Conservation (phyloP, 345 rosid genomes). For the Dipteronia sinensis region DNA sequence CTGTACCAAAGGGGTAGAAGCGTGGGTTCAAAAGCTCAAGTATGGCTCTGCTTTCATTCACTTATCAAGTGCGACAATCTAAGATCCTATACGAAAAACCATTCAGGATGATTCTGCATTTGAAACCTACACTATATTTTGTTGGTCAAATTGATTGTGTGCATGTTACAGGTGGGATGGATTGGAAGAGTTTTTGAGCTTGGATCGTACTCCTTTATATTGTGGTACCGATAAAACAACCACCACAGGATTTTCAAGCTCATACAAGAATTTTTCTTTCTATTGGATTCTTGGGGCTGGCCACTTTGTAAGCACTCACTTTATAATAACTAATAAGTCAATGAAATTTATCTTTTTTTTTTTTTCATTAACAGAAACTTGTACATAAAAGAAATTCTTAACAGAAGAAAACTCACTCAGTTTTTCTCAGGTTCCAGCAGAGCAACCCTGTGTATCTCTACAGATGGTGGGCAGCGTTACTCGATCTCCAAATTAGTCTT, state of each 20-base stretch:
- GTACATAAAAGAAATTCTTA: too few species aligned
- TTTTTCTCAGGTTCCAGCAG: slow-evolving; percentile 39
- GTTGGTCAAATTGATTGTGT: not conserved
- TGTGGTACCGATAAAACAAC: slow-evolving; percentile 26
- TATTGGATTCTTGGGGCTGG: slow-evolving; percentile 52
- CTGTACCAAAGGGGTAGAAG: slow-evolving; percentile 48
- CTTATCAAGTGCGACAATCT: too few species aligned
- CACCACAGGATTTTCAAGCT: slow-evolving; percentile 33
- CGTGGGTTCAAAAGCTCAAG: slow-evolving; percentile 49
- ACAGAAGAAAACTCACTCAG: not conserved
- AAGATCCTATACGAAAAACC: too few species aligned
- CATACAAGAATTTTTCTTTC: slow-evolving; percentile 36
- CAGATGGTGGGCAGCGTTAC: slow-evolving; percentile 44
- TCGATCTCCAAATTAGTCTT: slow-evolving; percentile 30
- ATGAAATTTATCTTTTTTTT: not conserved
- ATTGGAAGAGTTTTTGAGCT: slow-evolving; percentile 20
- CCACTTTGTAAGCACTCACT: slow-evolving; percentile 33
- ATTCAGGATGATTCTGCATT: too few species aligned
- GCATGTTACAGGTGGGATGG: slow-evolving; percentile 39
- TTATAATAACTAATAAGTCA: too few species aligned
- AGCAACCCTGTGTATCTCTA: slow-evolving; percentile 45
- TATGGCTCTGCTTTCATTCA: not conserved
- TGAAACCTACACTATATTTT: not conserved
- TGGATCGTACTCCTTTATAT: slow-evolving; percentile 33
- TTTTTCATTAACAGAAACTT: too few species aligned